Conservation (phyloP, 2,329 filamentous ascomycete species). For the Cordyceps pruinosa region DNA sequence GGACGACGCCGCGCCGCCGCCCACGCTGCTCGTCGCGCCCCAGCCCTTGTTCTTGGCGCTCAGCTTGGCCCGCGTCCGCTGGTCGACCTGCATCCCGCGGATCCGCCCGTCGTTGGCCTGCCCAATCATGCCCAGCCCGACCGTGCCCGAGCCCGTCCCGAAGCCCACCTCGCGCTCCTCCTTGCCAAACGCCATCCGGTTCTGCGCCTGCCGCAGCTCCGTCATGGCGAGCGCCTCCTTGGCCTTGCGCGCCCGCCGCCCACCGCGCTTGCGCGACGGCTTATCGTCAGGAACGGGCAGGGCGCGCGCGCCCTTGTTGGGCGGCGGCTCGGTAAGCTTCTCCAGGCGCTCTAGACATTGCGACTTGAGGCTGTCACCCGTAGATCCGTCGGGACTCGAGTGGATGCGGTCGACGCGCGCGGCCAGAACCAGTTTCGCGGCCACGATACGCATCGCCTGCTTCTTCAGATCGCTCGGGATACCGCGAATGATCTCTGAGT, state of each 20-base stretch:
- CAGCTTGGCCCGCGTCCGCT: slow-evolving; percentile 86
- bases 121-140: slow-evolving; percentile 93
- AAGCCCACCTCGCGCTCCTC: slow-evolving; percentile 93
- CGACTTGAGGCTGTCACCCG: slow-evolving; percentile 73
- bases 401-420: slow-evolving; percentile 85
- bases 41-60: slow-evolving; percentile 94
- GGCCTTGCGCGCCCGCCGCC: slow-evolving; percentile 80
- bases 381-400: slow-evolving; percentile 71
- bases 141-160: slow-evolving; percentile 75
- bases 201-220: slow-evolving; percentile 90
- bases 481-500: slow-evolving; percentile 79
- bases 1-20: slow-evolving; percentile 69
- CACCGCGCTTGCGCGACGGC: slow-evolving; percentile 85
- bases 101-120: slow-evolving; percentile 83
- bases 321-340: slow-evolving; percentile 85
- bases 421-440: slow-evolving; percentile 88
- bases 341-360: slow-evolving; percentile 81
- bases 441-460: slow-evolving; percentile 91
- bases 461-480: slow-evolving; percentile 83
- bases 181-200: slow-evolving; percentile 90
- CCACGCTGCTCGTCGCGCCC: slow-evolving; percentile 63
- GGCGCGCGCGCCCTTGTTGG: slow-evolving; percentile 80
- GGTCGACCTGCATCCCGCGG: slow-evolving; percentile 81
- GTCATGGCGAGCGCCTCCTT: slow-evolving; percentile 98
- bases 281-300: slow-evolving; percentile 94